Evolutionary conservation across 2,329 filamentous ascomycete species (phyloP), one percentile per base, ranked within the genome.

Genomic region (Scedosporium aurantiacum): DNA sequence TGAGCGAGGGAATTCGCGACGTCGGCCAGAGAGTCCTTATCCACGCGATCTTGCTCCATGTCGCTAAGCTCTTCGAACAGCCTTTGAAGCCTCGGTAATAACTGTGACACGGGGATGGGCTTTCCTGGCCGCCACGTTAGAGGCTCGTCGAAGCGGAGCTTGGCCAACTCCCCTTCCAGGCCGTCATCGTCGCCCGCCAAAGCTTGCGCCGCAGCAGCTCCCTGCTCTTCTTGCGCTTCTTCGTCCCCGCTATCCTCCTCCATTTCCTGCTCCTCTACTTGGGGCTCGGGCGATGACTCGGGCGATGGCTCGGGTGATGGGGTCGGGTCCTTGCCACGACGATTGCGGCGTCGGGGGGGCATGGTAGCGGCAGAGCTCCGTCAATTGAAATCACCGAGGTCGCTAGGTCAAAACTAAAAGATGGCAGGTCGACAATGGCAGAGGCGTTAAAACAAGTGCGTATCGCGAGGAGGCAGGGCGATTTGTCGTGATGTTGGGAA

Each of bases 41-140:
- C 86, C 62, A 88, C 85, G 62, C 88, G 87, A 68, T 96, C 92
- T 73, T 97, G 92, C 64, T 96, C 92, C 69, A 96, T 83, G 63
- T 88, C 86, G 64, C 85, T 82, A 65, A 99, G 82, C 79, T 99
- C 93, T 68, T 88, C 86, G 64, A 87, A 87, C 37, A 99, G 83
- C 60, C 82, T 79, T 73, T 93, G 88, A 60, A 99, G 83, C 57
- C 94, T 87, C 69, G 85, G 82, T 66, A 97, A 79, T 58, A 99
- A 83, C 66, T 92, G 91, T 65, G 84, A 86, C 57, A 92, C 90
- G 43, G 89, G 79, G 69, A 99, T 96, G 60, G 91, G 85, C 74
- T 90, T 94, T 63, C 93, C 94, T 52, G 92, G 90, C 70, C 89
- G 89, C 90, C 94, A 97, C 71, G 91, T 90, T 62, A 99, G 79